Percentiles rank a stretch among this genome's conserved stretches.
Evolutionary conservation across 179 eudicot genomes (phyloP).

Genomic region (Sideroxylon spinosum): DNA sequence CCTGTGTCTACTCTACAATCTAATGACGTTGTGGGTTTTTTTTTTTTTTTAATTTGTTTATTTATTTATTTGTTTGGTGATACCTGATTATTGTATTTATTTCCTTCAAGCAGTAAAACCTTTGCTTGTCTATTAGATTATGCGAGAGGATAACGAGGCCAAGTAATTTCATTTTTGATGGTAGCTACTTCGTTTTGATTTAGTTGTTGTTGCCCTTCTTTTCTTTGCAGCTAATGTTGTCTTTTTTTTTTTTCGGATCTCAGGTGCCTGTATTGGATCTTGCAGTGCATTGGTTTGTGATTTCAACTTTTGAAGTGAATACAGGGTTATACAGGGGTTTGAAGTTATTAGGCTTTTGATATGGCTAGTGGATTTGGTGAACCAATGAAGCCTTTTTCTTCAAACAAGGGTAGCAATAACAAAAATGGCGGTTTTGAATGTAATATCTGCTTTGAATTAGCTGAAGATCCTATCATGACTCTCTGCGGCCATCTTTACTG

Average conservation of each 20-base stretch:
- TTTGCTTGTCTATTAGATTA: too few relatives aligned
- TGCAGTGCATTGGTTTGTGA: background rate
- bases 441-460: slow-evolving; percentile 73
- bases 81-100: too few relatives aligned
- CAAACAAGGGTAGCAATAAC: slow-evolving; percentile 30
- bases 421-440: slow-evolving; percentile 68
- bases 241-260: background rate
- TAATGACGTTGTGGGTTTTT: too few relatives aligned
- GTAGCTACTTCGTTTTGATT: background rate
- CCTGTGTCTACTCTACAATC: too few relatives aligned
- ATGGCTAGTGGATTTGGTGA: slow-evolving; percentile 42
- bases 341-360: slow-evolving; percentile 20
- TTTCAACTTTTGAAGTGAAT: background rate
- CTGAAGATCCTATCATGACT: slow-evolving; percentile 75
- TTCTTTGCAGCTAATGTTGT: background rate
- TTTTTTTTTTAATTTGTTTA: too few relatives aligned
- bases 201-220: background rate
- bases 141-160: background rate
- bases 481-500: slow-evolving; percentile 80
- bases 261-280: background rate
- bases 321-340: slow-evolving; percentile 1
- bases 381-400: slow-evolving; percentile 19
- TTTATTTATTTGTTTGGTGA: too few relatives aligned
- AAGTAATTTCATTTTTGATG: background rate
- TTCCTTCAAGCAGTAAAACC: too few relatives aligned